Conservation (phyloP, 2,329 filamentous ascomycete species). For the Phialophora verrucosa region DNA sequence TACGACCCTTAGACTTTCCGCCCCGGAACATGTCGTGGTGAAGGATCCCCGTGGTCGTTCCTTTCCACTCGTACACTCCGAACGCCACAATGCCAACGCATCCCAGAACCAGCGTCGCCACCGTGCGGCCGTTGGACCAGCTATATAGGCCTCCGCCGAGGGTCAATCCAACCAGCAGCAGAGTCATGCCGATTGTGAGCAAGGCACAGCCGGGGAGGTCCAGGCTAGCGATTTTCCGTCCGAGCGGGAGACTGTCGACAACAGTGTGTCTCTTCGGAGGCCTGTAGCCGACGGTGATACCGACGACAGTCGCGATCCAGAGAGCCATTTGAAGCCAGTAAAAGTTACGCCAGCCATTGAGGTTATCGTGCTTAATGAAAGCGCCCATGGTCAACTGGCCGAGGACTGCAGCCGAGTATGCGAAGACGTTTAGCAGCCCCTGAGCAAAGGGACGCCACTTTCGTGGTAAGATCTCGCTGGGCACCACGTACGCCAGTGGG, state of each 20-base stretch:
- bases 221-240: conserved; percentile 17
- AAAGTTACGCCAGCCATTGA: conserved; percentile 18
- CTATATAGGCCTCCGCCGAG: conserved; percentile 21
- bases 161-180: conserved; percentile 22
- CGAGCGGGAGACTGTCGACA: conserved; percentile 4
- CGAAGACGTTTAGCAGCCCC: conserved; percentile 18
- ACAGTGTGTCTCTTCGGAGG: conserved; percentile 29
- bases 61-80: conserved; percentile 27
- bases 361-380: conserved; percentile 13
- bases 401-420: conserved; percentile 8
- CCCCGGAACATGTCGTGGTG: conserved; percentile 27
- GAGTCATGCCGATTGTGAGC: conserved; percentile 20
- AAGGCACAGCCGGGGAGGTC: conserved; percentile 20
- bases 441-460: conserved; percentile 1
- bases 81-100: conserved; percentile 21
- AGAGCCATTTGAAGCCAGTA: conserved; percentile 28
- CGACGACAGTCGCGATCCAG: conserved; percentile 12
- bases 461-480: no score
- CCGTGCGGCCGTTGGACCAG: conserved; percentile 18
- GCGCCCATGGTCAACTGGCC: conserved; percentile 27
- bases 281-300: conserved; percentile 22
- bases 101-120: conserved; percentile 19
- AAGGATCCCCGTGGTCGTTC: conserved; percentile 25
- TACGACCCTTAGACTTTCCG: conserved; percentile 16
- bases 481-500: no score